These are phyloP conservation scores for Quercus suber DNA, from an alignment of 306 rosid species.

Conservation along the genomic window DNA sequence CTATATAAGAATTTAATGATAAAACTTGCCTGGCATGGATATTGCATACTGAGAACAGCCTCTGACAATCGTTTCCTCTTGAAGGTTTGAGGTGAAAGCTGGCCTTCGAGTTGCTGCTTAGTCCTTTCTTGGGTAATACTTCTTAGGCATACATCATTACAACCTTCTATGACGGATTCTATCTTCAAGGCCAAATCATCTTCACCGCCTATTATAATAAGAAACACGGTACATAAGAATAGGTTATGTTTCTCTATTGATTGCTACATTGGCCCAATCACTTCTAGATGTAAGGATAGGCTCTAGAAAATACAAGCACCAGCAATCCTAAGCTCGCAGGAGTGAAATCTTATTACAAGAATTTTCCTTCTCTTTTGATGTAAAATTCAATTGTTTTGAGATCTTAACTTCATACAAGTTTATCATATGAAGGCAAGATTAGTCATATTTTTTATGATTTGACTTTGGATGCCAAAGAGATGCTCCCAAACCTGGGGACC, in stretches of 20 bases:
- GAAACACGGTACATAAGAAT: slow-evolving; percentile 19
- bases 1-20: not conserved
- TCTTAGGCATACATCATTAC: slow-evolving; percentile 37
- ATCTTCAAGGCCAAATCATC: slow-evolving; percentile 55
- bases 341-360: not conserved
- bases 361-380: not conserved
- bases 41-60: slow-evolving; percentile 39
- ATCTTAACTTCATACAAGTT: not conserved
- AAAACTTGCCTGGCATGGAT: slow-evolving; percentile 62
- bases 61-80: slow-evolving; percentile 55
- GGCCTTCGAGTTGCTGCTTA: slow-evolving; percentile 30
- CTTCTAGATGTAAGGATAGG: not conserved
- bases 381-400: not conserved
- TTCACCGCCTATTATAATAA: slow-evolving; percentile 47
- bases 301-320: not conserved
- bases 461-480: not conserved
- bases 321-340: not conserved
- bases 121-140: slow-evolving; percentile 35
- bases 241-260: not conserved
- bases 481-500: too few species aligned
- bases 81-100: slow-evolving; percentile 24
- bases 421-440: not conserved
- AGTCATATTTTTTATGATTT: not conserved
- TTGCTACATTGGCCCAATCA: not conserved
- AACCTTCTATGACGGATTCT: slow-evolving; percentile 67